Conservation (phyloP, 2,329 filamentous ascomycete genomes). For the Trichoderma gracile region DNA sequence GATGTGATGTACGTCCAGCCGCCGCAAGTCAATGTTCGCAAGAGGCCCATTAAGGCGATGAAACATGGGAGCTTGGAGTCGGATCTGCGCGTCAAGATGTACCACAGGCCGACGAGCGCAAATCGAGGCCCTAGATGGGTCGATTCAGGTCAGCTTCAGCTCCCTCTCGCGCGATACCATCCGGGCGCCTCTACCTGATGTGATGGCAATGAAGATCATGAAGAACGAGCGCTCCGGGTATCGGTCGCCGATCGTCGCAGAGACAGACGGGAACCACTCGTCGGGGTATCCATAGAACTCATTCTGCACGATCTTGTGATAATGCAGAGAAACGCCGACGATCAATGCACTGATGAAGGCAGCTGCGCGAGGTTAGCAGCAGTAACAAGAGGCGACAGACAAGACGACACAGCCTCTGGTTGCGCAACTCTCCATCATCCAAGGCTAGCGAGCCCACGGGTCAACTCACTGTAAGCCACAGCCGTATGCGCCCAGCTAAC, state of each 20-base stretch:
- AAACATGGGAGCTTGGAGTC: constrained; percentile 77
- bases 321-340: constrained; percentile 80
- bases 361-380: constrained; percentile 46
- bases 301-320: constrained; percentile 96
- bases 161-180: not conserved
- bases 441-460: not conserved
- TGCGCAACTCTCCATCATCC: not conserved
- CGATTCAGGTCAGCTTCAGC: constrained; percentile 8
- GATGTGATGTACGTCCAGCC: constrained; percentile 99
- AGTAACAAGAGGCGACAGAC: not conserved
- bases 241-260: constrained; percentile 93
- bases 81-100: constrained; percentile 78
- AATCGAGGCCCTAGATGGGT: constrained; percentile 73
- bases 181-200: constrained; percentile 64
- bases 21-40: constrained; percentile 90
- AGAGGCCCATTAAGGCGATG: constrained; percentile 74
- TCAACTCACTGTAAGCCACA: constrained; percentile 72
- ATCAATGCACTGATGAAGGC: constrained; percentile 86
- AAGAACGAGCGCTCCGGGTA: constrained; percentile 97
- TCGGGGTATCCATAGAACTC: constrained; percentile 92
- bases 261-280: constrained; percentile 96
- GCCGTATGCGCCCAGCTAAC: constrained; percentile 84
- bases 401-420: constrained; percentile 29
- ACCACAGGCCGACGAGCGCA: constrained; percentile 87
- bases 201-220: constrained; percentile 95